Percentiles rank a stretch among this genome's conserved stretches.
Evolutionary conservation across 352 stramenopile species (phyloP).

Genomic region (Saprolegnia diclina): DNA sequence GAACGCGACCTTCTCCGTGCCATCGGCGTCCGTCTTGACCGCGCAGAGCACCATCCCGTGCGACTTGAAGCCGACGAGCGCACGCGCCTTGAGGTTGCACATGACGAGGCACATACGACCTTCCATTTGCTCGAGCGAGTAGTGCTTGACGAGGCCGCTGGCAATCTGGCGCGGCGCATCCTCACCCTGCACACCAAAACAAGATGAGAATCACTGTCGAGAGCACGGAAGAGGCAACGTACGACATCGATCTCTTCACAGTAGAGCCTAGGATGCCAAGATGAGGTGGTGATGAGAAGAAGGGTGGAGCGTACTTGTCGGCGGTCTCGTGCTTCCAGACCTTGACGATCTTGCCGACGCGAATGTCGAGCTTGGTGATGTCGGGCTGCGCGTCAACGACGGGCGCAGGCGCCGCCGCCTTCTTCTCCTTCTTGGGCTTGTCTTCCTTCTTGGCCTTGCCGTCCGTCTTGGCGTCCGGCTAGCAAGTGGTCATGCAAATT

Average conservation of each 20-base stretch:
- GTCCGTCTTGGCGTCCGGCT: slow-evolving; percentile 30
- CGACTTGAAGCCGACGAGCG: slow-evolving; percentile 86
- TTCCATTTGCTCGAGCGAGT: slow-evolving; percentile 80
- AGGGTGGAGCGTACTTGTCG: slow-evolving; percentile 54
- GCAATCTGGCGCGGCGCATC: slow-evolving; percentile 80
- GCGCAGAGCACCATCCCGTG: slow-evolving; percentile 91
- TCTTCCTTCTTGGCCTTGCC: slow-evolving; percentile 52
- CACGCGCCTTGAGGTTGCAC: slow-evolving; percentile 88
- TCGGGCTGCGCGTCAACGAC: slow-evolving; percentile 50
- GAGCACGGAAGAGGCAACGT: slow-evolving; percentile 7
- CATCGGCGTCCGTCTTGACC: slow-evolving; percentile 50
- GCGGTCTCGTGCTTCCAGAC: slow-evolving; percentile 88
- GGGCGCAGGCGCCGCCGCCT: slow-evolving; percentile 33
- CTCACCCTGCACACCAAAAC: slow-evolving; percentile 40
- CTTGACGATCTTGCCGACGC: slow-evolving; percentile 87
- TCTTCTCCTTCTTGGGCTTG: slow-evolving; percentile 44
- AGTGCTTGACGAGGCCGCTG: slow-evolving; percentile 75
- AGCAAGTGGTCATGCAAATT: not conserved
- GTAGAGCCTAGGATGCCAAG: slow-evolving; percentile 47
- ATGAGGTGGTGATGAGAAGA: not conserved
- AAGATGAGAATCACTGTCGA: not conserved
- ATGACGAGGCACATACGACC: slow-evolving; percentile 76
- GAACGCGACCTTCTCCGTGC: slow-evolving; percentile 77
- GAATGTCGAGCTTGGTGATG: slow-evolving; percentile 90
- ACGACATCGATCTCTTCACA: slow-evolving; percentile 89